Base-by-base conservation (phyloP, 2,329 filamentous ascomycete genomes). In the Venturia asperata region DNA sequence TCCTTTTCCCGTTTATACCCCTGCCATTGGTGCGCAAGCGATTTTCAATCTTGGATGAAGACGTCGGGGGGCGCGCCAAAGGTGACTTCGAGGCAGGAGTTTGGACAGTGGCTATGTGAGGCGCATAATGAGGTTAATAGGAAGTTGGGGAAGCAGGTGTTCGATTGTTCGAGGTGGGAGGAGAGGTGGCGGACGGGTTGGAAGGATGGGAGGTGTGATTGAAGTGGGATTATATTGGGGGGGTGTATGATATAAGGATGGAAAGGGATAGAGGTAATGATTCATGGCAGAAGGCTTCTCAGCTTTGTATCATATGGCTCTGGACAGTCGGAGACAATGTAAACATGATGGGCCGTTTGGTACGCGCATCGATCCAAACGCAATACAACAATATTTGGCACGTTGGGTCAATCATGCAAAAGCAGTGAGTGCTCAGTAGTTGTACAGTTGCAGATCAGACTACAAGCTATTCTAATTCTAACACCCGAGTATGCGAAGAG, bases 131-230 rank as follows among this genome's bases (percentile, higher is more conserved):
- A 90, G 37, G 90, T 95, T 58, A 95, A 95, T 76, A 81, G 81
- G 67, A 97, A 97, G 80, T 76, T 99, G 70, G 94, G 94, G 62
- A 99, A 99, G 83, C 82, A 85, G 67, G 83, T 83, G 70, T 99
- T 99, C 78, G 92, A 99, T 81, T 99, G 94, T 78, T 81, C 80
- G 65, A 85, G 81, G 71, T 97, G 94, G 93, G 87, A 97, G 75
- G 90, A 97, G 81, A 84, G 94, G 75, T 99, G 94, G 94, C 83
- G 89, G 77, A 94, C 89, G 1, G 94, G 94, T 0, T 97, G 90
- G 88, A 85, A 81, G 74, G 86, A 88, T 79, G 86, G 86, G 24
- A 78, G 85, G 65, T 88, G 86, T 74, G 85, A 84, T 77, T 86
- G 73, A 76, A 13, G 10, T 61, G 30, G 13, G 47, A 52, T 56